Evolutionary conservation across 1,284 basidiomycete genomes (phyloP), one percentile per base, ranked within the genome.

Genomic region (Trichosporon inkin): DNA sequence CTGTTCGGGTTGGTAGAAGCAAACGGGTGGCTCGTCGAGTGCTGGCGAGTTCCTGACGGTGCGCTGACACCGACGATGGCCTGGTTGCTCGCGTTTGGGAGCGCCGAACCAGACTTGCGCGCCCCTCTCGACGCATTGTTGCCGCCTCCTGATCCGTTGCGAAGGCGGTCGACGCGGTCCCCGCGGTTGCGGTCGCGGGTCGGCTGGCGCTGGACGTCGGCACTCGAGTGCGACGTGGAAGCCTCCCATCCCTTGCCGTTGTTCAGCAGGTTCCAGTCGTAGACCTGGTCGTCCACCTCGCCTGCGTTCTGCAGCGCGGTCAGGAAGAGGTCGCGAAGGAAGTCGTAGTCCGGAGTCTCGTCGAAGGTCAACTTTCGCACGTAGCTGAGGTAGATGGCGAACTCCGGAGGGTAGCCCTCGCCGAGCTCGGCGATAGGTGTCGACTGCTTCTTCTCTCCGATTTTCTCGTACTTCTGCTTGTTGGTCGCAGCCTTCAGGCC

Each of bases 401-500:
- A 96, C 80, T 97, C 94, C 80, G 92, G 89, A 60, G 92, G 92
- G 80, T 90, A 93, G 44, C 90, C 89, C 67, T 96, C 92, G 69
- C 88, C 91, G 16, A 97, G 82, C 76, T 96, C 92, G 77, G 92
- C 92, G 78, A 96, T 95, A 11, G 90, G 88, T 17, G 93, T 96
- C 53, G 88, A 90, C 82, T 96, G 92, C 82, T 97, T 97, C 86
- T 97, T 97, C 82, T 97, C 93, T 63, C 92, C 92, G 75, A 97
- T 97, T 82, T 95, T 96, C 81, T 97, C 93, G 80, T 96, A 97
- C 82, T 96, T 96, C 81, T 95, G 92, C 82, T 96, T 96, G 82
- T 96, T 95, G 62, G 92, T 96, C 19, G 92, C 92, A 39, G 92
- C 93, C 80, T 95, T 96, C 67, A 97, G 85, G 56, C 93, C 93